phyloP scores from a whole-genome alignment of 2,329 filamentous ascomycete genomes.

The Phialophora chinensis region DNA sequence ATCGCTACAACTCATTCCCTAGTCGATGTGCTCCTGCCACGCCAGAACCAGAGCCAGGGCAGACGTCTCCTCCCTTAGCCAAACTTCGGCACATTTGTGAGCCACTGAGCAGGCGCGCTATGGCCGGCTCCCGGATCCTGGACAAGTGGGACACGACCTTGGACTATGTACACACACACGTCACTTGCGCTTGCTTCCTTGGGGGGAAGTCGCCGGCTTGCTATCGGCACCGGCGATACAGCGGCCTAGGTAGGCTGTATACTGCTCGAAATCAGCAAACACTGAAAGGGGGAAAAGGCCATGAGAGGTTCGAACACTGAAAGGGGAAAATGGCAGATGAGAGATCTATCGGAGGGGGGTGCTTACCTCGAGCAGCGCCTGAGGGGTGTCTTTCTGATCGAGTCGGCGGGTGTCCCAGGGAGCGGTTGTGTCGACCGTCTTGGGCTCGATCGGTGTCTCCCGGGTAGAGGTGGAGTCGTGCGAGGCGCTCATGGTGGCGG shows the following conservation, averaged over 20 bases:
- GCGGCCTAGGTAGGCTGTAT: slow-evolving; percentile 15
- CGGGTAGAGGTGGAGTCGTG: slow-evolving; percentile 8
- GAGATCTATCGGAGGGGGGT: neutral
- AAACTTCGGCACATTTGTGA: neutral
- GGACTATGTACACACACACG: neutral
- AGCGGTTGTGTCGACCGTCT: neutral
- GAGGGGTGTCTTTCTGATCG: slow-evolving; percentile 7
- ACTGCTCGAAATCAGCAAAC: slow-evolving; percentile 8
- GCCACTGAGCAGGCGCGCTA: neutral
- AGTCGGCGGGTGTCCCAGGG: neutral
- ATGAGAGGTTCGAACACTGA: too few relatives aligned
- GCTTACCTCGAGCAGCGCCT: slow-evolving; percentile 16
- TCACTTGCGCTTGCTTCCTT: slow-evolving; percentile 14
- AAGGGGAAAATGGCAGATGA: too few relatives aligned
- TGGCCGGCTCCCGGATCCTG: neutral
- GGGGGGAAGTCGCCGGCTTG: neutral
- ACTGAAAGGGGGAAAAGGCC: neutral
- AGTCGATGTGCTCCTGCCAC: neutral
- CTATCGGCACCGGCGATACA: slow-evolving; percentile 9
- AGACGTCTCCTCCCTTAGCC: neutral
- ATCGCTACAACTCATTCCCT: neutral
- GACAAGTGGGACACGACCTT: neutral
- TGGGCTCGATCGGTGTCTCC: neutral
- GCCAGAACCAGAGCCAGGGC: neutral
- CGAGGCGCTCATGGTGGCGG: slow-evolving; percentile 13